These are phyloP conservation scores for Triangularia setosa DNA, from an alignment of 2,329 filamentous ascomycete species.

Conservation along the genomic window DNA sequence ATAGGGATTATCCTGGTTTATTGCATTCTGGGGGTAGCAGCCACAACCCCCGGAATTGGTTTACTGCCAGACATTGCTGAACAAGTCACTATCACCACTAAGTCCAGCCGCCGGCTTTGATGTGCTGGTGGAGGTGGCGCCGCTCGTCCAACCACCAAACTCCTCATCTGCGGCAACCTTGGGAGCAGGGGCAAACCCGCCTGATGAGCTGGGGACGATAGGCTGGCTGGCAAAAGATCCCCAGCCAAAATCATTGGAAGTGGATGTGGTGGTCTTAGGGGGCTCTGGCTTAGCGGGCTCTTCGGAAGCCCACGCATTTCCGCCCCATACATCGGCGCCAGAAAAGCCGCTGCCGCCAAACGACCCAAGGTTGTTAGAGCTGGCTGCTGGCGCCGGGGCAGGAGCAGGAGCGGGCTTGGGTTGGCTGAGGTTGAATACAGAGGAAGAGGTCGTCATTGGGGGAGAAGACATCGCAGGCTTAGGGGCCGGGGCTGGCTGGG, in stretches of 20 bases:
- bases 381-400: conserved; percentile 38
- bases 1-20: not conserved
- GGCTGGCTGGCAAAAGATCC: conserved; percentile 54
- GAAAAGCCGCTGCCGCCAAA: conserved; percentile 35
- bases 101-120: conserved; percentile 57
- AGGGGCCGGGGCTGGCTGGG: conserved; percentile 43
- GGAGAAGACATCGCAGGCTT: conserved; percentile 37
- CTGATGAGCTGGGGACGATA: conserved; percentile 58
- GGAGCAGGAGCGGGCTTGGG: conserved; percentile 42
- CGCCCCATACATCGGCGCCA: conserved; percentile 75
- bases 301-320: conserved; percentile 71
- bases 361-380: conserved; percentile 36
- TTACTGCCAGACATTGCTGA: conserved; percentile 93
- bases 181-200: conserved; percentile 61
- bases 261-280: conserved; percentile 27
- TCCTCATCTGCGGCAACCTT: conserved; percentile 87
- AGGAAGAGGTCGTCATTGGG: conserved; percentile 47
- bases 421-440: conserved; percentile 73
- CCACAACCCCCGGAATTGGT: not conserved
- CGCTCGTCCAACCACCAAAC: conserved; percentile 90
- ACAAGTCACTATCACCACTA: conserved; percentile 73
- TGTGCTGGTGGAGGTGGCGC: conserved; percentile 42
- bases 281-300: conserved; percentile 41
- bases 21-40: not conserved
- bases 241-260: conserved; percentile 60